Evolutionary conservation across 2,329 filamentous ascomycete genomes (phyloP), one percentile per base, ranked within the genome.

Genomic region (Coleophoma cylindrospora): DNA sequence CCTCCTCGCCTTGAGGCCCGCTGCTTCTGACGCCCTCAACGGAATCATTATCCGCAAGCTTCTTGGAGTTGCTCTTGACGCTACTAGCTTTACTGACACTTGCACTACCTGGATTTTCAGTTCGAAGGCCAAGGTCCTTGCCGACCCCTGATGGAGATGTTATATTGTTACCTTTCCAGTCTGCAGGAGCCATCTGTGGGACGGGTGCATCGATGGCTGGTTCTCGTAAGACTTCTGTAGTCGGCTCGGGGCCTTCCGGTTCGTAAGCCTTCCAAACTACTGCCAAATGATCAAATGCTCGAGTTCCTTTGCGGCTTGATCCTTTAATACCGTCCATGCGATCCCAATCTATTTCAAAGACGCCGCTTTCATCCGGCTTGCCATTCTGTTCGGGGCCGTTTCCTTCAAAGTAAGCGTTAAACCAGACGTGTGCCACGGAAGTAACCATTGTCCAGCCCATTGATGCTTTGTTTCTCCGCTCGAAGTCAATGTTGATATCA

Each of bases 321-420:
- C 94, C 94, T 66, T 96, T 96, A 67, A 99, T 91, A 3, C 94
- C 94, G 59, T 99, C 94, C 82, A 99, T 88, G 17, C 76, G 77
- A 15, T 87, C 83, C 83, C 84, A 89, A n/a, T 81, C 77, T 22
- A 83, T 82, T 54, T 84, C 80, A 63, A 87, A 89, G 7, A 87
- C 75, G 10, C 85, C 92, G 10, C 79, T 87, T 40, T 84, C 77
- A 45, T 87, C 77, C 0, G 89, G 75, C 14, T 74, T 70, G 21
- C 87, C 89, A 27, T 72, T 68, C 40, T 83, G 75, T 62, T 91
- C 87, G 0, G 86, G 84, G 0, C 87, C 87, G 17, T 80, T 73
- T 41, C 91, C 91, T 70, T 97, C 94, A 61, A 97, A 97, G 68
- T 84, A 97, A 2, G 84, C 76, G 63, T 99, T 99, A 74, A 96